Evolutionary conservation across 1,284 basidiomycete genomes (phyloP).

Genomic region (Trametes pubescens): DNA sequence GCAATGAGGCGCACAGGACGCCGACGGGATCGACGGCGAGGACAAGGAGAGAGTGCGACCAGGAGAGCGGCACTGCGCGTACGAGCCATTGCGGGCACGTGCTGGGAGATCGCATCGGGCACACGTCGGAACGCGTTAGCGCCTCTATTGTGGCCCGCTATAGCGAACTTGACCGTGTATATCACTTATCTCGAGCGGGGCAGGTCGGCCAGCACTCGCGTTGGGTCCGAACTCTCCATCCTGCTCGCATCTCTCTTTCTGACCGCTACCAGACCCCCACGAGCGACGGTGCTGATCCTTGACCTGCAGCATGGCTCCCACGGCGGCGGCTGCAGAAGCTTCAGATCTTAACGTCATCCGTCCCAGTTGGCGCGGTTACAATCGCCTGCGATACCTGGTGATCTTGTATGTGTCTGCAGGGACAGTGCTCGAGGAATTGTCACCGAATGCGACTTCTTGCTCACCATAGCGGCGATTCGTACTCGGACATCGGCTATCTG

Average conservation of each 20-base stretch:
- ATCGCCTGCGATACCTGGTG: conserved; percentile 47
- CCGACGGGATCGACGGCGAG: not conserved
- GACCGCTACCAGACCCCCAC: not conserved
- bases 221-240: not conserved
- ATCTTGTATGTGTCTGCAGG: conserved; percentile 49
- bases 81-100: conserved; percentile 17
- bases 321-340: conserved; percentile 16
- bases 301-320: not conserved
- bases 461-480: conserved; percentile 57
- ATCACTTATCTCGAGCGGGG: not conserved
- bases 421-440: conserved; percentile 13
- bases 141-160: conserved; percentile 3
- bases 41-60: conserved; percentile 13
- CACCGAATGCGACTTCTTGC: not conserved
- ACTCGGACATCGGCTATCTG: conserved; percentile 52
- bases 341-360: conserved; percentile 23
- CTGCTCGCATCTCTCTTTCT: not conserved
- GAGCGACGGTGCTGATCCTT: not conserved
- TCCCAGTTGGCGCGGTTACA: conserved; percentile 50
- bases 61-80: conserved; percentile 12
- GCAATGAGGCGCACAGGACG: not conserved
- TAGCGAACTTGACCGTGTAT: not conserved
- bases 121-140: not conserved
- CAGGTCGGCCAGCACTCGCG: too few species aligned
- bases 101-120: conserved; percentile 5